These are phyloP conservation scores for Coelastrella sp. DNA, from an alignment of 139 green algal species.

Conservation along the genomic window DNA sequence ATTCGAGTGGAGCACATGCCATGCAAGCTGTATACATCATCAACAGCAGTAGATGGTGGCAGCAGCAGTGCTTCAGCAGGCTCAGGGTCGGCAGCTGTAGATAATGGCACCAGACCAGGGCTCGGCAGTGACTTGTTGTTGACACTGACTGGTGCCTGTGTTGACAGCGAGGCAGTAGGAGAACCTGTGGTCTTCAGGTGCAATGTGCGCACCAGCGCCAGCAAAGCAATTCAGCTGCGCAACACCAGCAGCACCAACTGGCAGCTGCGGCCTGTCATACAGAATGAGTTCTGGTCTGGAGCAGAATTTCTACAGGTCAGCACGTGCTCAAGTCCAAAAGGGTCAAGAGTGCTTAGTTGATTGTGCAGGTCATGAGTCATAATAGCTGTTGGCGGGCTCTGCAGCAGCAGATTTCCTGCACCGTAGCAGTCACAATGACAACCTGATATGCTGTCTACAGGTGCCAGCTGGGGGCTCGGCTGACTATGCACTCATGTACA, in stretches of 20 bases:
- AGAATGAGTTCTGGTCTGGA: constrained; percentile 79
- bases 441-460: neutral
- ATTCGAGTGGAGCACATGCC: constrained; percentile 70
- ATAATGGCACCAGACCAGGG: neutral
- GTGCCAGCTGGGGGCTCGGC: constrained; percentile 34
- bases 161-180: constrained; percentile 48
- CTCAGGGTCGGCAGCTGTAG: constrained; percentile 3
- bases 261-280: constrained; percentile 74
- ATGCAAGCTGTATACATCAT: constrained; percentile 40
- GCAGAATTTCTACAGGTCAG: constrained; percentile 59
- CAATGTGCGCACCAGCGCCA: constrained; percentile 61
- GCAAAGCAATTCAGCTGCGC: constrained; percentile 66
- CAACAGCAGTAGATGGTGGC: constrained; percentile 32
- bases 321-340: neutral
- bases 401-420: no score
- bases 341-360: no score
- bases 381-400: no score
- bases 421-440: no score
- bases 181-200: constrained; percentile 66
- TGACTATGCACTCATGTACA: constrained; percentile 79
- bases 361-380: no score
- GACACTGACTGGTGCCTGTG: constrained; percentile 81
- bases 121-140: constrained; percentile 53
- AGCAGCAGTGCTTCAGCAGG: neutral
- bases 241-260: constrained; percentile 70